Conservation (phyloP, 345 rosid genomes). For the Theobroma cacao region DNA sequence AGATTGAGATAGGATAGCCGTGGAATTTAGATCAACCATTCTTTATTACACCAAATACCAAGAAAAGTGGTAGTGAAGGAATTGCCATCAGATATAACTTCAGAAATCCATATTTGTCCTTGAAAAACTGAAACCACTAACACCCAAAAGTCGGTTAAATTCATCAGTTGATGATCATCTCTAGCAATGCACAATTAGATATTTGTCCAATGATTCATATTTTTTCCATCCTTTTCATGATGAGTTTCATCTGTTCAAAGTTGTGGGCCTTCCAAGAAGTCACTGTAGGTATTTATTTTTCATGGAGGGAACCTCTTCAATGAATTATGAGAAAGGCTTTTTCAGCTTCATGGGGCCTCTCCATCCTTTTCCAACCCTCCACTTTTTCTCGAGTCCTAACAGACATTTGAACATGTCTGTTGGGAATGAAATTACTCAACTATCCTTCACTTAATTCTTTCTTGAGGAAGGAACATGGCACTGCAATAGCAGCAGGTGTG, state of each 20-base stretch:
- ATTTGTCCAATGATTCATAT: conserved; percentile 26
- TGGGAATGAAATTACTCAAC: conserved; percentile 27
- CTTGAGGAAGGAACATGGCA: background rate
- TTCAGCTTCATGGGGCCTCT: conserved; percentile 31
- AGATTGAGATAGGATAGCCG: conserved; percentile 25
- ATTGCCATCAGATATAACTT: background rate
- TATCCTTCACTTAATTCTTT: conserved; percentile 11
- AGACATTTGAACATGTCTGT: conserved; percentile 39
- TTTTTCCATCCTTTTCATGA: conserved; percentile 19
- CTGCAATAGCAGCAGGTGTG: background rate
- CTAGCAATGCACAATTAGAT: conserved; percentile 25
- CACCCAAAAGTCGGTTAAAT: conserved; percentile 25
- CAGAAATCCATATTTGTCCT: conserved; percentile 18
- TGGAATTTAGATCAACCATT: conserved; percentile 24
- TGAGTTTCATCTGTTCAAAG: conserved; percentile 27
- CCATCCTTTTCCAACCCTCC: conserved; percentile 20
- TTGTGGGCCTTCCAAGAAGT: conserved; percentile 31
- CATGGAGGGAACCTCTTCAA: conserved; percentile 20
- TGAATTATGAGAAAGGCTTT: conserved; percentile 16
- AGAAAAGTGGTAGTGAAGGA: conserved; percentile 11
- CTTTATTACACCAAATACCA: conserved; percentile 24
- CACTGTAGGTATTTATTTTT: too few relatives aligned
- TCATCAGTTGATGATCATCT: conserved; percentile 10
- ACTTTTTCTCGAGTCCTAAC: conserved; percentile 18
- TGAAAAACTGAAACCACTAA: conserved; percentile 27